Conservation (phyloP, 805 yeast genomes). For the Barnettozyma salicaria region DNA sequence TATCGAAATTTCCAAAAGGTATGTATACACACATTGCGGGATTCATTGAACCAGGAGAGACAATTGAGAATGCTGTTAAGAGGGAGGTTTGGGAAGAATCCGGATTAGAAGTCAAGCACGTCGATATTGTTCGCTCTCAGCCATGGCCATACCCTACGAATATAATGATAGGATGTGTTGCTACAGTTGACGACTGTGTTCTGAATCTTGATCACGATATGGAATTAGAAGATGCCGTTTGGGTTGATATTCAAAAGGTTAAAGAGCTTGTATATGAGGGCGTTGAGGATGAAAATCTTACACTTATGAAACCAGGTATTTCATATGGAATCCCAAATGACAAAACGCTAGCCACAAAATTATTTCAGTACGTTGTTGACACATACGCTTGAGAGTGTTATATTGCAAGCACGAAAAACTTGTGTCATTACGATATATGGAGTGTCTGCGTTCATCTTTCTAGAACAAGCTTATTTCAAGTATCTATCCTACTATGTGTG, state of each 20-base stretch:
- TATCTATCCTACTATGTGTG: too few species aligned
- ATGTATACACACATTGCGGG: conserved; percentile 91
- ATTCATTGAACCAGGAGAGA: conserved; percentile 92
- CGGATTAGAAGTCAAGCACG: conserved; percentile 55
- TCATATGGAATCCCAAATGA: conserved; percentile 24
- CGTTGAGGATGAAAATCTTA: conserved; percentile 19
- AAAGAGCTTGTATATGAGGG: conserved; percentile 31
- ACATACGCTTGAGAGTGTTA: conserved; percentile 4
- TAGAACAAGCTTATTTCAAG: too few species aligned
- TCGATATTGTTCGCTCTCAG: conserved; percentile 66
- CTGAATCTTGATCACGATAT: conserved; percentile 72
- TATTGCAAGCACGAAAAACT: too few species aligned
- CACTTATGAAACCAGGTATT: conserved; percentile 12
- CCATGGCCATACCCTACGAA: conserved; percentile 99
- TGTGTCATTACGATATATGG: too few species aligned
- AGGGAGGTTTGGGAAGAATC: conserved; percentile 95
- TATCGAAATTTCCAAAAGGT: conserved; percentile 42
- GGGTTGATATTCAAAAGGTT: conserved; percentile 63
- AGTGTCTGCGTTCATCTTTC: too few species aligned
- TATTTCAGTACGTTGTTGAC: conserved; percentile 23
- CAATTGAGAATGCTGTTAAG: conserved; percentile 79
- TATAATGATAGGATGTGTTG: conserved; percentile 87
- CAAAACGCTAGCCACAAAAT: conserved; percentile 22
- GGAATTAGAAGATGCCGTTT: conserved; percentile 77
- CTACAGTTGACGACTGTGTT: conserved; percentile 56